These are phyloP conservation scores for Lipomyces japonicus DNA, from an alignment of 805 yeast species.

Conservation along the genomic window DNA sequence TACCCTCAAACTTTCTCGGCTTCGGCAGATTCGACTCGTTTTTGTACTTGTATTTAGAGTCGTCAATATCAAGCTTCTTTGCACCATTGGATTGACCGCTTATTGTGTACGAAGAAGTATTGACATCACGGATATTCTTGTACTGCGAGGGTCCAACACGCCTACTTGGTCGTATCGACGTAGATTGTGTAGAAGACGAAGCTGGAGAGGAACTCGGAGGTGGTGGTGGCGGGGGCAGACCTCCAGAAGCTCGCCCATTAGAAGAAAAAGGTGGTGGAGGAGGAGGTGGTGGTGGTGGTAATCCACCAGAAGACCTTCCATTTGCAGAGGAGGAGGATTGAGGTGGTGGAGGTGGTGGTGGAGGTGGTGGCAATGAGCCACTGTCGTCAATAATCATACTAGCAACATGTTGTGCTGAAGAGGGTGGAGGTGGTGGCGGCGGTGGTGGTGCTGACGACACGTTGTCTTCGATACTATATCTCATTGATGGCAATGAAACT, in stretches of 20 bases:
- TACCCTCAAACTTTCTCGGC: slow-evolving; percentile 76
- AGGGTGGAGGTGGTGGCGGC: slow-evolving; percentile 37
- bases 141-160: slow-evolving; percentile 24
- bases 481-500: not conserved
- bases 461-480: not conserved
- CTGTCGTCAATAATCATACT: slow-evolving; percentile 2
- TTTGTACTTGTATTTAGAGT: slow-evolving; percentile 64
- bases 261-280: slow-evolving; percentile 14
- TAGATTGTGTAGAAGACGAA: slow-evolving; percentile 7
- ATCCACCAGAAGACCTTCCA: slow-evolving; percentile 8
- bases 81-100: slow-evolving; percentile 17
- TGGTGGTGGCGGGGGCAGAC: slow-evolving; percentile 32
- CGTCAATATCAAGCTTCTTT: slow-evolving; percentile 54
- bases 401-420: slow-evolving; percentile 30
- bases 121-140: slow-evolving; percentile 53
- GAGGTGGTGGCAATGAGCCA: slow-evolving; percentile 35
- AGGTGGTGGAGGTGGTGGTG: slow-evolving; percentile 37
- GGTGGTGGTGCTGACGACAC: slow-evolving; percentile 27
- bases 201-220: slow-evolving; percentile 31
- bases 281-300: slow-evolving; percentile 19
- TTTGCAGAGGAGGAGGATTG: slow-evolving; percentile 14
- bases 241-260: slow-evolving; percentile 14
- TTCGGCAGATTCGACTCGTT: slow-evolving; percentile 71
- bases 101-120: slow-evolving; percentile 64
- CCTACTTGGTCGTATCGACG: not conserved